Evolutionary conservation across 2,329 filamentous ascomycete genomes (phyloP).

Genomic region (Sarocladium oryzae): DNA sequence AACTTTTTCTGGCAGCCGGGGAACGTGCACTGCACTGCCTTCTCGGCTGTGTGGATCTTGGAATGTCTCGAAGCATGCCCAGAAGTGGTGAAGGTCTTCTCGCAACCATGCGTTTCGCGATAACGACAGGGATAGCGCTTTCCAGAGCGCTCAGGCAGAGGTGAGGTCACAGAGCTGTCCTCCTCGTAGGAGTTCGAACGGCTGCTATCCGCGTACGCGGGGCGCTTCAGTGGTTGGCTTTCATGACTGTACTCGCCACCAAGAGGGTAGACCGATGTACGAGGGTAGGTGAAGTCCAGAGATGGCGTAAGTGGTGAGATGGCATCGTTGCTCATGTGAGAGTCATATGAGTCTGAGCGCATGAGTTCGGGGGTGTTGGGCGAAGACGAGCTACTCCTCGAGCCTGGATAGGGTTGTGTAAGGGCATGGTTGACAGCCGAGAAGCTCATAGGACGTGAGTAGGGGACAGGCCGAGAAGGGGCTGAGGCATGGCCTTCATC

Average conservation of each 20-base stretch:
- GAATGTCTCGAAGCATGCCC: conserved; percentile 80
- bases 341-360: conserved; percentile 57
- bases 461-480: not conserved
- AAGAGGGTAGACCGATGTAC: conserved; percentile 33
- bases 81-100: conserved; percentile 77
- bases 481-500: conserved; percentile 31
- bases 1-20: conserved; percentile 72
- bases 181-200: conserved; percentile 46
- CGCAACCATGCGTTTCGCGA: conserved; percentile 63
- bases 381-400: conserved; percentile 37
- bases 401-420: conserved; percentile 25
- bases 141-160: conserved; percentile 38
- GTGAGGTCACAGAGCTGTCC: conserved; percentile 35
- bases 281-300: conserved; percentile 33
- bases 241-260: conserved; percentile 27
- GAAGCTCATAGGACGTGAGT: conserved; percentile 23
- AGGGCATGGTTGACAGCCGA: conserved; percentile 27
- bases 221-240: conserved; percentile 30
- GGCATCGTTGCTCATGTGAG: conserved; percentile 48
- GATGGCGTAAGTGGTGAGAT: conserved; percentile 50
- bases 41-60: conserved; percentile 78
- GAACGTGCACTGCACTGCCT: conserved; percentile 63
- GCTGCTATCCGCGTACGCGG: conserved; percentile 35
- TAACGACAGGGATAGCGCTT: conserved; percentile 73
- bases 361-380: conserved; percentile 51